These are phyloP conservation scores for Fusarium sp. DNA, from an alignment of 2,329 filamentous ascomycete genomes.

Conservation along the genomic window DNA sequence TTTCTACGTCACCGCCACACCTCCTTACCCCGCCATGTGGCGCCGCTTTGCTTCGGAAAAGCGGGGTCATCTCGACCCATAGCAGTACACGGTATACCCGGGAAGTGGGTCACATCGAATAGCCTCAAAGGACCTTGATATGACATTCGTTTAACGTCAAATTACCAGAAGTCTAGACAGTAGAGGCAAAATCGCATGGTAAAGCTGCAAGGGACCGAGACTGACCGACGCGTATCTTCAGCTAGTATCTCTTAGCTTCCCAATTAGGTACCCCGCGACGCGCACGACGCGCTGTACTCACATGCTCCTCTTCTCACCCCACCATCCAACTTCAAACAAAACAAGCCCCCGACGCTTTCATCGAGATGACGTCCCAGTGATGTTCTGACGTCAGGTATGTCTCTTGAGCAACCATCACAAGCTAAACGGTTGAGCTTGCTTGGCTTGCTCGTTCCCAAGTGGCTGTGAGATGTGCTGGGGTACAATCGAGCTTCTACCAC, in stretches of 20 bases:
- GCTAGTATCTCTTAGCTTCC: background rate
- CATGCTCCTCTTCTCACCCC: constrained; percentile 9
- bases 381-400: constrained; percentile 39
- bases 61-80: constrained; percentile 2
- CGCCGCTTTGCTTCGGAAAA: constrained; percentile 9
- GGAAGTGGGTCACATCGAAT: constrained; percentile 13
- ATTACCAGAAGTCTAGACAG: background rate
- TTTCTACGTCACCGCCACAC: constrained; percentile 43
- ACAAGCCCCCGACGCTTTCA: constrained; percentile 18
- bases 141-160: constrained; percentile 18
- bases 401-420: constrained; percentile 36
- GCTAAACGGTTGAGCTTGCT: constrained; percentile 9
- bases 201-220: constrained; percentile 26
- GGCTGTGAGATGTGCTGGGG: constrained; percentile 15
- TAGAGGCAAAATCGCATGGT: constrained; percentile 3
- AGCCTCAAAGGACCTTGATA: constrained; percentile 1
- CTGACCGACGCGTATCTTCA: background rate
- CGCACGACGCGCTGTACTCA: constrained; percentile 27
- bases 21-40: constrained; percentile 35
- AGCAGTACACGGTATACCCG: background rate
- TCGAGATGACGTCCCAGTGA: constrained; percentile 40
- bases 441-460: constrained; percentile 17
- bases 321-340: constrained; percentile 21
- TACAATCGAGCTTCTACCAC: constrained; percentile 3
- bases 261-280: constrained; percentile 34